A percentile compares a stretch with the other conserved stretches of the same genome.
Evolutionary conservation across 768 basidiomycete species (phyloP).

Genomic region (Podaxis rugospora): DNA sequence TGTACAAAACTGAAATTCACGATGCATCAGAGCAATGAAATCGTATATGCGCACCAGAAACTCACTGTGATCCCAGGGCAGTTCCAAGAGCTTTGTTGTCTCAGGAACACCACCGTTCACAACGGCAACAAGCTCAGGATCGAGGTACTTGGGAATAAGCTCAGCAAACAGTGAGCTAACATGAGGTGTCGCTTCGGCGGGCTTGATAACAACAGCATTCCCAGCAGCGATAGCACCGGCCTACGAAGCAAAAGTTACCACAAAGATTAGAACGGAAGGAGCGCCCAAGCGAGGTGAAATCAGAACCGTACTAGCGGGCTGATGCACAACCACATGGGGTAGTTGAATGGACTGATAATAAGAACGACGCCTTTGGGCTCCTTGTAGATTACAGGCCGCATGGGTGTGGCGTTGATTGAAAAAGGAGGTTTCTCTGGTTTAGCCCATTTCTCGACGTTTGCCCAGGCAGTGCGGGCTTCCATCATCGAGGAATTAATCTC

Average conservation of each 20-base stretch:
- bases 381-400: constrained; percentile 64
- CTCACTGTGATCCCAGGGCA: background rate
- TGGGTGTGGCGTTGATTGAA: constrained; percentile 47
- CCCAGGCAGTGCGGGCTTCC: constrained; percentile 50
- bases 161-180: constrained; percentile 56
- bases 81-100: constrained; percentile 38
- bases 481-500: constrained; percentile 53
- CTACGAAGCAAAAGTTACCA: constrained; percentile 15
- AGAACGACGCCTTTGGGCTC: constrained; percentile 75
- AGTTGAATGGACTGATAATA: constrained; percentile 74
- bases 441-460: constrained; percentile 71
- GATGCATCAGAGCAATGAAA: background rate
- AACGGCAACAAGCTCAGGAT: constrained; percentile 57
- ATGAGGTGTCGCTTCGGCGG: constrained; percentile 64
- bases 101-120: constrained; percentile 67
- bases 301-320: constrained; percentile 51
- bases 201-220: constrained; percentile 67
- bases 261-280: background rate
- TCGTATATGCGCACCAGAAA: background rate
- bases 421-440: constrained; percentile 57
- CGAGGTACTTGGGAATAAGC: constrained; percentile 73
- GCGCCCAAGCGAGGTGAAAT: background rate
- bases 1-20: constrained; percentile 50
- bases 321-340: constrained; percentile 58
- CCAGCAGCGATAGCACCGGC: constrained; percentile 79